A percentile compares a stretch with the other conserved stretches of the same genome.
Conservation (phyloP, 768 basidiomycete genomes). For the Dioszegia aurantiaca region DNA sequence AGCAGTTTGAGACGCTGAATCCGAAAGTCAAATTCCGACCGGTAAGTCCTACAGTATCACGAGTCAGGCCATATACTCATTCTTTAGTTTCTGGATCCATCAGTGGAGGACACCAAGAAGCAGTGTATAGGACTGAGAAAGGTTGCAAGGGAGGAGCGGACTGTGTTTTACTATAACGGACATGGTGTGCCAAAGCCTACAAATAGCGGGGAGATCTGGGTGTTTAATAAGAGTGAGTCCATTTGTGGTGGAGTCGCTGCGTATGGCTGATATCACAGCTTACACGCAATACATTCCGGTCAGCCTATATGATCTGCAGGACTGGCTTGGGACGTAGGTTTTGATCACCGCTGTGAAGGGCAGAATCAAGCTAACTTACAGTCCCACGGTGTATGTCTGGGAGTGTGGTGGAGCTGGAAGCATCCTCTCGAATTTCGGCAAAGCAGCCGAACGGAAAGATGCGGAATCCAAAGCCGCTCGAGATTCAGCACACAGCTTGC, state of each 20-base stretch:
- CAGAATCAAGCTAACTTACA: constrained; percentile 37
- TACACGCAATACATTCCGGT: constrained; percentile 99
- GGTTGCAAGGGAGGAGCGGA: constrained; percentile 86
- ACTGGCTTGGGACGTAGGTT: constrained; percentile 68
- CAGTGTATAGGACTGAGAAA: constrained; percentile 79
- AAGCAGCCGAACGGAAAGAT: constrained; percentile 53
- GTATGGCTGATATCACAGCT: constrained; percentile 41
- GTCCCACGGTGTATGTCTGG: constrained; percentile 97
- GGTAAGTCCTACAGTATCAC: constrained; percentile 29
- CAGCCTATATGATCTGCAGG: constrained; percentile 86
- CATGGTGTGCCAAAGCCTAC: constrained; percentile 98
- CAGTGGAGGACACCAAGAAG: constrained; percentile 84
- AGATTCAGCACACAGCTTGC: constrained; percentile 52
- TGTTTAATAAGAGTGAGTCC: constrained; percentile 75
- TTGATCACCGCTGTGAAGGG: background rate
- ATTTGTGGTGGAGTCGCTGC: background rate
- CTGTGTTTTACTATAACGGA: constrained; percentile 96
- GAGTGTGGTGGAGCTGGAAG: constrained; percentile 98
- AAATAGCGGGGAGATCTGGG: constrained; percentile 91
- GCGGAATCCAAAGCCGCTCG: constrained; percentile 41
- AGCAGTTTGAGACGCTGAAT: constrained; percentile 93
- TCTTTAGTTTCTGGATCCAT: constrained; percentile 78
- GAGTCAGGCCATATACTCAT: background rate
- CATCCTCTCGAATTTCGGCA: constrained; percentile 82
- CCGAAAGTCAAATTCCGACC: constrained; percentile 89